These are phyloP conservation scores for Cicer judaicum DNA, from an alignment of 306 rosid genomes.

Conservation along the genomic window DNA sequence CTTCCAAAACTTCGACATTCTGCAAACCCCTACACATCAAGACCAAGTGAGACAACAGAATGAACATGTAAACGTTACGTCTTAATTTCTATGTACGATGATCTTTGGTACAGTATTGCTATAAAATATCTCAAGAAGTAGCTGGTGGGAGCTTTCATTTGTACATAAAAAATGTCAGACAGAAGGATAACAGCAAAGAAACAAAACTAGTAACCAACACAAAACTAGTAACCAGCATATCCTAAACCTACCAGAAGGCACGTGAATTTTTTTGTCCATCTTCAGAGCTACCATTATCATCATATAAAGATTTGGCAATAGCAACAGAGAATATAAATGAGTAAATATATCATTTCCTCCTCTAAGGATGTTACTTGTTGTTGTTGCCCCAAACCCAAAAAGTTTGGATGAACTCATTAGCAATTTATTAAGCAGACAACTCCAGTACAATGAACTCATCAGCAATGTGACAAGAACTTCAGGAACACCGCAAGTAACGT, in stretches of 20 bases:
- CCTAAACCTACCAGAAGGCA: constrained; percentile 26
- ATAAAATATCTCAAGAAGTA: background rate
- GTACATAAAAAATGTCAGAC: background rate
- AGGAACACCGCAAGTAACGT: background rate
- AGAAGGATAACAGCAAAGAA: constrained; percentile 24
- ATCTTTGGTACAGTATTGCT: constrained; percentile 16
- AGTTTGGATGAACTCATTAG: background rate
- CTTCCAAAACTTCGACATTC: constrained; percentile 93
- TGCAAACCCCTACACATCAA: constrained; percentile 96
- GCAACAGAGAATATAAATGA: background rate
- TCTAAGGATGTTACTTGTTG: background rate
- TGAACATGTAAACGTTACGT: constrained; percentile 29
- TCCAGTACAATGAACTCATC: background rate
- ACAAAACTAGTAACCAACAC: constrained; percentile 10
- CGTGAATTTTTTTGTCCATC: constrained; percentile 11
- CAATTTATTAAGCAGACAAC: background rate
- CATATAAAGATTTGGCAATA: background rate
- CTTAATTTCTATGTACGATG: constrained; percentile 36
- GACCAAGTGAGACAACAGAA: constrained; percentile 61
- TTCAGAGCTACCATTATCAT: constrained; percentile 18
- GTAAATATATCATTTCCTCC: background rate
- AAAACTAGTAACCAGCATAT: constrained; percentile 5
- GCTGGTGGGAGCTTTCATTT: constrained; percentile 19
- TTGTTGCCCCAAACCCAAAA: background rate
- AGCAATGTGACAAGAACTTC: background rate